phyloP scores from a whole-genome alignment of 2,329 filamentous ascomycete genomes.

The Cucurbitaria berberidis region DNA sequence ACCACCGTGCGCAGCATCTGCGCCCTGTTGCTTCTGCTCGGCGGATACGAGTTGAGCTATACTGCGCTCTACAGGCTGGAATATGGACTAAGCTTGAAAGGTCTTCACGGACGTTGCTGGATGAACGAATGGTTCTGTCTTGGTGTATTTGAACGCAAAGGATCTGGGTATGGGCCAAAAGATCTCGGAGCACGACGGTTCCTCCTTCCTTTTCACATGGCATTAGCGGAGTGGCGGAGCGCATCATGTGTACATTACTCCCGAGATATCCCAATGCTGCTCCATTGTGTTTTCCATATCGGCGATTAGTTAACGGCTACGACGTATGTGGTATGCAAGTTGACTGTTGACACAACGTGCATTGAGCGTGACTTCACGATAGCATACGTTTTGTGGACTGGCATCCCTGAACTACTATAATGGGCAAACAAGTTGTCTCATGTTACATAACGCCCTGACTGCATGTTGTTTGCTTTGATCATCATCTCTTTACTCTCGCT shows the following conservation, averaged over 20 bases:
- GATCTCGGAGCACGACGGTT: neutral
- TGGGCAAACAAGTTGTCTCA: neutral
- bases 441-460: neutral
- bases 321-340: neutral
- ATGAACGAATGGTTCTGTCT: neutral
- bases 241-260: constrained; percentile 5
- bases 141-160: neutral
- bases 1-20: neutral
- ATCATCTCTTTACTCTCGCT: neutral
- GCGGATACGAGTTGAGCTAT: constrained; percentile 1
- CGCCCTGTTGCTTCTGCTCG: neutral
- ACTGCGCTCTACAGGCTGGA: neutral
- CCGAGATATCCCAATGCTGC: constrained; percentile 8
- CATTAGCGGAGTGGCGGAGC: neutral
- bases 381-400: neutral
- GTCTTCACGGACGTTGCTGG: neutral
- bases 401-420: neutral
- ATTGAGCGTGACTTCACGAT: too few relatives aligned
- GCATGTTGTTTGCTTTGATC: neutral
- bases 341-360: neutral
- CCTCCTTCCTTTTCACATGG: neutral
- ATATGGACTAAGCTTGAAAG: neutral
- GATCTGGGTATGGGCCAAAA: neutral
- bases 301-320: neutral
- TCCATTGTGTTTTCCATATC: neutral